Evolutionary conservation across 441 rosid genomes (phyloP), one percentile per base, ranked within the genome.

Genomic region (Mallotus repandus): DNA sequence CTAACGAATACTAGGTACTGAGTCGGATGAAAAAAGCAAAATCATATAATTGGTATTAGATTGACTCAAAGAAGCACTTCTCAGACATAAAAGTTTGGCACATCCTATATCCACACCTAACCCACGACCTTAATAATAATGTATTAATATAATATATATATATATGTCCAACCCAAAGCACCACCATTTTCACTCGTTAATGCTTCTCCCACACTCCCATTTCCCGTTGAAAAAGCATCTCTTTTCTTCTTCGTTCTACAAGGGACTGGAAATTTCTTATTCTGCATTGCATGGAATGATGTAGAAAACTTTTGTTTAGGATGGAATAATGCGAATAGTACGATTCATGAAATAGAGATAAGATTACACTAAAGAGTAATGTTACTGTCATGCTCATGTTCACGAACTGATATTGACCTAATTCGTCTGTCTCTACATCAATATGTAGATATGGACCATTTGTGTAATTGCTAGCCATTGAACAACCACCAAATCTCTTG

Each of bases 191-290:
- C 54, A 49, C 18, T 50, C 18, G 18, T 7, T 49, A 60, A 66
- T 71, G 76, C 72, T 57, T 49, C 68, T 67, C 6, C 21, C 25
- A 52, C 76, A 73, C 67, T 35, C 76, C 63, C n/a, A 68, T 16
- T 3, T 3, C 71, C 25, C 63, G 63, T 59, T 21, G 41, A 0
- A 32, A 21, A 13, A 46, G 12, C 18, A 38, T 56, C 49, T 46
- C 4, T 32, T 38, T 50, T 50, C 2, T 22, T 21, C 22, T 12
- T 9, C 15, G 55, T 50, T 50, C 18, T 50, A 1, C 18, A 50
- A 50, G 55, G 55, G 5, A 14, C 55, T 50, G 0, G 32, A 21
- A 22, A 21, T 22, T 58, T 58, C 38, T 57, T 58, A 58, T 58
- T 58, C 11, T 58, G 62, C 13, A 22, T 5, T 3, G 35, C 41